Percentiles rank a stretch among this genome's conserved stretches.
phyloP scores from a whole-genome alignment of 257 asterid species.

The Haberlea rhodopensis region DNA sequence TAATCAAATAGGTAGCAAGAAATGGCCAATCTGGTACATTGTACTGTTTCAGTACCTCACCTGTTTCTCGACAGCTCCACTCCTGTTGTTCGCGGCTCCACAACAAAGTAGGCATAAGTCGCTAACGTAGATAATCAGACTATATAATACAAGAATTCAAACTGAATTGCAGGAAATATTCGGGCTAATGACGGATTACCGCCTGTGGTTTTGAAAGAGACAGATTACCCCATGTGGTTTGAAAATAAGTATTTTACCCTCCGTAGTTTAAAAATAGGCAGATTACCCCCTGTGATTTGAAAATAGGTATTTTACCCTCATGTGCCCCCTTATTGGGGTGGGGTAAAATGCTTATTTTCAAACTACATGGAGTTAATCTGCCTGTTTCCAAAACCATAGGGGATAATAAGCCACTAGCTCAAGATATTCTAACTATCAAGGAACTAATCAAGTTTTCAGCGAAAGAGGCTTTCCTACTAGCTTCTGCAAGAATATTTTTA shows the following conservation, averaged over 20 bases:
- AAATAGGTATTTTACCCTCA: no score
- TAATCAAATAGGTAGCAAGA: constrained; percentile 81
- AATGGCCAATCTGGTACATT: constrained; percentile 94
- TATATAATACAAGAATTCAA: neutral
- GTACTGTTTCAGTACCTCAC: constrained; percentile 59
- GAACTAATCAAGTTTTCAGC: neutral
- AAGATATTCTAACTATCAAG: neutral
- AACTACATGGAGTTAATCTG: no score
- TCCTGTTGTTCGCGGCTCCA: constrained; percentile 45
- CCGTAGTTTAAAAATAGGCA: no score
- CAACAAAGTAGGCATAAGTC: constrained; percentile 18
- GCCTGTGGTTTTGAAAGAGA: no score
- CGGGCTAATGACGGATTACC: no score
- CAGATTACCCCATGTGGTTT: no score
- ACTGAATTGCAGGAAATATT: constrained; percentile 9
- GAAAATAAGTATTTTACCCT: no score
- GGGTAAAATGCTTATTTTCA: no score
- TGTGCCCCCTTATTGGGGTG: no score
- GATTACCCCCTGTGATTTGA: no score
- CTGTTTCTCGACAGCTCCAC: constrained; percentile 77
- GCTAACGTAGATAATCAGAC: neutral
- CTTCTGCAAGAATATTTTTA: neutral
- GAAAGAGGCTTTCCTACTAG: constrained; percentile 14
- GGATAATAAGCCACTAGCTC: no score
- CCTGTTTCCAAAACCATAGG: no score